These are phyloP conservation scores for Scedosporium apiospermum DNA, from an alignment of 2,329 filamentous ascomycete species.

Conservation along the genomic window DNA sequence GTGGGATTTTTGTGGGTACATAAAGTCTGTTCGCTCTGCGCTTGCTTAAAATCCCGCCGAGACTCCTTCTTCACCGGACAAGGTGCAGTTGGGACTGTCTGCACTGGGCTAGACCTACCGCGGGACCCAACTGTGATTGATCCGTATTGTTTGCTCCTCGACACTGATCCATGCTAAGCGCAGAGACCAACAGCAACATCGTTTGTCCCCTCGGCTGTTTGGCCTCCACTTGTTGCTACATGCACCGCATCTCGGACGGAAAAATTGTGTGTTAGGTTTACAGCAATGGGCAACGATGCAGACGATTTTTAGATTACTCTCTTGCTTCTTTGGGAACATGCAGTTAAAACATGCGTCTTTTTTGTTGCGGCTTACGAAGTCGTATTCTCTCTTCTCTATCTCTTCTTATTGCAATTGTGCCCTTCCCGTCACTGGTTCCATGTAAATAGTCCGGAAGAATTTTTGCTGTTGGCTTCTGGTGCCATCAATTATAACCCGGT, in stretches of 20 bases:
- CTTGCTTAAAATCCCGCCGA: not conserved
- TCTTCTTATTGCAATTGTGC: not conserved
- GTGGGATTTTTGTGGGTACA: not conserved
- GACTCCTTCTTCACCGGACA: not conserved
- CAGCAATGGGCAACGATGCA: not conserved
- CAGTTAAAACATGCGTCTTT: not conserved
- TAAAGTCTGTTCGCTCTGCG: not conserved
- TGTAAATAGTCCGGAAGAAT: not conserved
- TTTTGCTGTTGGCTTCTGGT: not conserved
- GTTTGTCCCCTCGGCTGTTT: not conserved
- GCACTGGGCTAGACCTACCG: not conserved
- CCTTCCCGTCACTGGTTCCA: not conserved
- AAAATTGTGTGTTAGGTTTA: not conserved
- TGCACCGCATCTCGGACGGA: not conserved
- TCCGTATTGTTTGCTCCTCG: not conserved
- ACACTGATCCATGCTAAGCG: not conserved
- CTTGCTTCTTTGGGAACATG: not conserved
- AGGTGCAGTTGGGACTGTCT: not conserved
- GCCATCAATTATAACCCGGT: not conserved
- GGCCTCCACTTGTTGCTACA: not conserved
- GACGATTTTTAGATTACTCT: not conserved
- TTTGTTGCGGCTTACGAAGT: not conserved
- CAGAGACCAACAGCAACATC: not conserved
- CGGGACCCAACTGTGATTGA: not conserved
- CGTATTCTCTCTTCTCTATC: not conserved